Base-by-base conservation (phyloP, 1,139 yeast genomes). In the Pichia sp. region DNA sequence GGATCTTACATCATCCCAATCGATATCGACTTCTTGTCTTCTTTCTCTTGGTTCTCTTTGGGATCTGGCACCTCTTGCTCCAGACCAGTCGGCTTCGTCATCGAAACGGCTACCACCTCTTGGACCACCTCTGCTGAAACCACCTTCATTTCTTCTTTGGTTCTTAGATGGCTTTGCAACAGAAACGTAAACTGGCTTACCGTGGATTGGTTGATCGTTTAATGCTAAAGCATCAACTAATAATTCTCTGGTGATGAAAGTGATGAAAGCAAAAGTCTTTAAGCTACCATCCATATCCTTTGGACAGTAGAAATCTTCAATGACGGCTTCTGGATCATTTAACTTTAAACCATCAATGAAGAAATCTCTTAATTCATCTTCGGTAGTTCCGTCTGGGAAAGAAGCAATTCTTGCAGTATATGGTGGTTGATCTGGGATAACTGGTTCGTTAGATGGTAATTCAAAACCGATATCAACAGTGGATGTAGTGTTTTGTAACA, bases 381-480 rank as follows among this genome's bases (percentile, higher is more conserved):
- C 96, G 48, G 74, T 69, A 40, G 81, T 77, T 30, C 53, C 57
- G 55, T 86, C 93, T 51, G 96, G 90, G 64, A 94, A 78, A 69
- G 91, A 90, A 63, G 82, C 80, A 58, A 93, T 76, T 67, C 90
- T 81, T 19, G 96, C 97, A 62, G 88, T 85, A 75, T 70, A 94
- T 47, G 99, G 99, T 28, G 97, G 91, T 47, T 72, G 76, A 61
- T 90, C 95, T 42, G 99, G 99, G 53, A 94, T 75, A 39, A 96
- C 96, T 61, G 71, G 85, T 61, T 83, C 93, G 54, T 34, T 44
- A 3, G 43, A 15, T 40, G 59, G 43, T 30, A 51, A 30, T 22
- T 45, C 45, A 36, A 45, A 21, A 43, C 45, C 50, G 27, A 53
- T 32, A 28, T 51, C 55, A 42, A 44, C 54, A 60, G 53, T 59